A percentile compares a stretch with the other conserved stretches of the same genome.
phyloP scores from a whole-genome alignment of 148 eudicot species.

The Diospyros kaki region DNA sequence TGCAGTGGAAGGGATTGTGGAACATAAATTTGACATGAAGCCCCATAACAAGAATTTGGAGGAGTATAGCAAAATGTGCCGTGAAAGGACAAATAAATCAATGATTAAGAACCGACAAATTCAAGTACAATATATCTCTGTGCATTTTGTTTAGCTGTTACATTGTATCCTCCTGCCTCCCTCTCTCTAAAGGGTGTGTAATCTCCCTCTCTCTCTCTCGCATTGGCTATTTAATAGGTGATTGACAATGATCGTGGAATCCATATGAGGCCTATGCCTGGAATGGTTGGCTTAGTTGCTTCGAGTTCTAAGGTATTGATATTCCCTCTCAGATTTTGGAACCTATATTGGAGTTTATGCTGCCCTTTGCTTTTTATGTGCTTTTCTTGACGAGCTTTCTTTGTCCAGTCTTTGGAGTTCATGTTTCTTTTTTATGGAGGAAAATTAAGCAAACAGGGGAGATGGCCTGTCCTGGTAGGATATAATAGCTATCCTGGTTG shows the following conservation, averaged over 20 bases:
- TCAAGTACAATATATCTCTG: constrained; percentile 37
- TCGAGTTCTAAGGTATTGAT: constrained; percentile 60
- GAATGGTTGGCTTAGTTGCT: constrained; percentile 73
- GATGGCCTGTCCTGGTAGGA: background rate
- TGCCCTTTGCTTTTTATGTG: background rate
- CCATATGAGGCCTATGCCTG: constrained; percentile 99
- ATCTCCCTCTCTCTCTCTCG: background rate
- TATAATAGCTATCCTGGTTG: background rate
- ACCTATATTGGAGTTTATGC: background rate
- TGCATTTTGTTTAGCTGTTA: background rate
- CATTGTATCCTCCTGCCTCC: background rate
- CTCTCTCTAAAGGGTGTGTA: background rate
- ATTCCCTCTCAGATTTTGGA: background rate
- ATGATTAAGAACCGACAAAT: constrained; percentile 94
- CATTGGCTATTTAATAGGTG: constrained; percentile 39
- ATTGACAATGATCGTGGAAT: constrained; percentile 90
- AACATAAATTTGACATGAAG: constrained; percentile 94
- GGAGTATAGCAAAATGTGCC: constrained; percentile 89
- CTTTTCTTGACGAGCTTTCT: constrained; percentile 3
- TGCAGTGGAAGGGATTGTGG: constrained; percentile 88
- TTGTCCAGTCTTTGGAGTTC: constrained; percentile 9
- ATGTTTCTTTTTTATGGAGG: background rate
- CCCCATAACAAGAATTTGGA: constrained; percentile 83
- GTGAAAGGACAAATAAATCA: constrained; percentile 91
- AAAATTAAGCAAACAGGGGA: background rate